phyloP scores from a whole-genome alignment of 257 asterid genomes.

The Solanum chiquidenum region DNA sequence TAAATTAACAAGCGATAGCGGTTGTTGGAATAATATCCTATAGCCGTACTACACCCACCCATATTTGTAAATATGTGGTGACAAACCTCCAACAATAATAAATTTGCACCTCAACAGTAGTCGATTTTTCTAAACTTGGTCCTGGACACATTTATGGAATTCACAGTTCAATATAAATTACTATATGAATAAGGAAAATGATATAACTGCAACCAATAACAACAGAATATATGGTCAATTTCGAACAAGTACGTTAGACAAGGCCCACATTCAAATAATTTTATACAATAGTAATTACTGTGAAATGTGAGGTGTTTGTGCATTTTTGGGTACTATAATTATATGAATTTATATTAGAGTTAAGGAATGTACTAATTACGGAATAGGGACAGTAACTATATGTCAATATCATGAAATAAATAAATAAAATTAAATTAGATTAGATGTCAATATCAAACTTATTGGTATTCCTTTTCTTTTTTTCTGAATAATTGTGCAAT shows the following conservation, averaged over 20 bases:
- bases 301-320: neutral
- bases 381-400: neutral
- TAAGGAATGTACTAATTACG: neutral
- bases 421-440: neutral
- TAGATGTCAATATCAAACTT: neutral
- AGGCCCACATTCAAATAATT: neutral
- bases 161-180: neutral
- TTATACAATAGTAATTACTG: neutral
- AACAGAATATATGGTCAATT: neutral
- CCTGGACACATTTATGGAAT: neutral
- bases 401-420: neutral
- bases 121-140: neutral
- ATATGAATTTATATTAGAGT: neutral
- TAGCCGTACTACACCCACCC: neutral
- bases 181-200: neutral
- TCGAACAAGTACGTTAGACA: neutral
- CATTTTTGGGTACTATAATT: neutral
- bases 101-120: neutral
- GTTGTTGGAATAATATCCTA: neutral
- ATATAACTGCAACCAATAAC: neutral
- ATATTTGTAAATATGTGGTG: neutral
- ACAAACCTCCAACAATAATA: neutral
- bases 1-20: neutral
- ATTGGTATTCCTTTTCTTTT: neutral
- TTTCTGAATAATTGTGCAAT: neutral